Percentiles rank a stretch among this genome's conserved stretches.
Evolutionary conservation across 495 filamentous ascomycete species (phyloP).

Genomic region (Neurospora sp.): DNA sequence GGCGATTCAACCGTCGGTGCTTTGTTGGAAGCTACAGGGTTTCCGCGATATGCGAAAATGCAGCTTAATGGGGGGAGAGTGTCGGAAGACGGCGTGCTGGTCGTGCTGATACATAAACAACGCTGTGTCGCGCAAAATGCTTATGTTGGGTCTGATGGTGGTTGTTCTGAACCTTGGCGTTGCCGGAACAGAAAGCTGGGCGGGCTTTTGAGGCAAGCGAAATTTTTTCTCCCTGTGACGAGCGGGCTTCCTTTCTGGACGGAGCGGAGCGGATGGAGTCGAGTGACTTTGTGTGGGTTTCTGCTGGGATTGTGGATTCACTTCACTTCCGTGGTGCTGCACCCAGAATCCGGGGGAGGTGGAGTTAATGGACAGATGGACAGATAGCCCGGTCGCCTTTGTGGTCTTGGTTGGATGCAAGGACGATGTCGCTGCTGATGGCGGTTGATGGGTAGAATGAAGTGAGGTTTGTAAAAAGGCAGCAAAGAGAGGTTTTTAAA

Average conservation of each 20-base stretch:
- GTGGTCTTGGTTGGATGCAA: neutral
- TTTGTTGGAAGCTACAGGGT: slow-evolving; percentile 74
- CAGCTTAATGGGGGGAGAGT: slow-evolving; percentile 85
- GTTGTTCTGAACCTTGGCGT: slow-evolving; percentile 5
- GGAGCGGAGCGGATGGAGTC: neutral
- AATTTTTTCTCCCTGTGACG: neutral
- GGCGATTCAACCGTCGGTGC: slow-evolving; percentile 71
- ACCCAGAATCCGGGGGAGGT: neutral
- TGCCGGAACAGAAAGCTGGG: neutral
- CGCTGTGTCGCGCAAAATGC: slow-evolving; percentile 32
- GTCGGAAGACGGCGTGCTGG: slow-evolving; percentile 47
- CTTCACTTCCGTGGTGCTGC: neutral
- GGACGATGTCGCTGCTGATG: neutral
- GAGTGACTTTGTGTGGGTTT: neutral
- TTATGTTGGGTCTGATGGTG: slow-evolving; percentile 25
- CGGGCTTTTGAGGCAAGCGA: neutral
- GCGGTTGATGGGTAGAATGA: neutral
- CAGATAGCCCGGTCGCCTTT: neutral
- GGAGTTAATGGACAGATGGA: neutral
- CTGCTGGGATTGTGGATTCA: neutral
- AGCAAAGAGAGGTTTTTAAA: neutral
- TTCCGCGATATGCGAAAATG: slow-evolving; percentile 87
- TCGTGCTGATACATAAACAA: slow-evolving; percentile 53
- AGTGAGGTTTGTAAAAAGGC: neutral
- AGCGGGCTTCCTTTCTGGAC: neutral